These are phyloP conservation scores for Fusarium burgessii DNA, from an alignment of 2,329 filamentous ascomycete species.

Conservation along the genomic window DNA sequence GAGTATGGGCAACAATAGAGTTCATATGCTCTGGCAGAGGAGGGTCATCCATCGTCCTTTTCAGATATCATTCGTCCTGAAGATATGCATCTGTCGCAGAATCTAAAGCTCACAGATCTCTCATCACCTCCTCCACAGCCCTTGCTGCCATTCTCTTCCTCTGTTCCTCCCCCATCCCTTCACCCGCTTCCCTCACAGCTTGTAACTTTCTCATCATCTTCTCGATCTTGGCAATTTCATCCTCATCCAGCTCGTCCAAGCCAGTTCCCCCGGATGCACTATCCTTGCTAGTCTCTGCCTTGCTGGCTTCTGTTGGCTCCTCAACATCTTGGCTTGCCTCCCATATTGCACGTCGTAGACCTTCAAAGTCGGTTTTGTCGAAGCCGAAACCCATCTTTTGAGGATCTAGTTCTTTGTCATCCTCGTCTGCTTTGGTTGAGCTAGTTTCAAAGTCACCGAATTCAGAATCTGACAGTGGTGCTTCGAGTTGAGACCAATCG, in stretches of 20 bases:
- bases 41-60: background rate
- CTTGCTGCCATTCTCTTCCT: constrained; percentile 70
- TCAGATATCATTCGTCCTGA: background rate
- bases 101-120: constrained; percentile 57
- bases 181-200: constrained; percentile 69
- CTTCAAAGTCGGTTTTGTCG: constrained; percentile 65
- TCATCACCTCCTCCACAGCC: constrained; percentile 74
- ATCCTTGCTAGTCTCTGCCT: constrained; percentile 25
- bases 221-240: constrained; percentile 70
- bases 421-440: constrained; percentile 49
- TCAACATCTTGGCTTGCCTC: constrained; percentile 48
- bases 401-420: constrained; percentile 56
- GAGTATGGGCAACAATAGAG: background rate
- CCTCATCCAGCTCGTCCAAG: constrained; percentile 58
- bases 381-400: constrained; percentile 65
- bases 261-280: constrained; percentile 39
- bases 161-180: constrained; percentile 70
- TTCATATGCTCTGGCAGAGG: background rate
- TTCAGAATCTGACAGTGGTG: constrained; percentile 45
- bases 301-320: constrained; percentile 15
- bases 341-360: constrained; percentile 65
- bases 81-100: background rate
- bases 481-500: constrained; percentile 65
- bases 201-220: constrained; percentile 73
- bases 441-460: constrained; percentile 52